Percentiles rank a stretch among this genome's conserved stretches.
Conservation (phyloP, 768 basidiomycete species). For the Lactarius akahatsu region DNA sequence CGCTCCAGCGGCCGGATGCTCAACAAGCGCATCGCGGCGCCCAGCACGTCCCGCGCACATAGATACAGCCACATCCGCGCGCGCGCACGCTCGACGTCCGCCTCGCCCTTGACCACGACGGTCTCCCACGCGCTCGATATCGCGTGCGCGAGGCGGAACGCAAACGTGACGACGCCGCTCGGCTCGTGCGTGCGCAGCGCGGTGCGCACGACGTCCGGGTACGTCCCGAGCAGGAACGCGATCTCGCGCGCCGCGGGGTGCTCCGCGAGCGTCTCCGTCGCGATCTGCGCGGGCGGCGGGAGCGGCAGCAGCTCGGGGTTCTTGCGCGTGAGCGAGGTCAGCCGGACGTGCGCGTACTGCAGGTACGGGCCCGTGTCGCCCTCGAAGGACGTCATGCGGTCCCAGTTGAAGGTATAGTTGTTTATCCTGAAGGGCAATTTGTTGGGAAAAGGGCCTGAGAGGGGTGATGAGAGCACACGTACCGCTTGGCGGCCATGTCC, state of each 20-base stretch:
- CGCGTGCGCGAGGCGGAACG: slow-evolving; percentile 81
- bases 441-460: not conserved
- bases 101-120: slow-evolving; percentile 81
- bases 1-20: slow-evolving; percentile 88
- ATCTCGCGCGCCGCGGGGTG: slow-evolving; percentile 80
- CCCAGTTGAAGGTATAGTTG: slow-evolving; percentile 95
- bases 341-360: slow-evolving; percentile 94
- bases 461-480: slow-evolving; percentile 1
- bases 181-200: slow-evolving; percentile 87
- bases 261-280: slow-evolving; percentile 62
- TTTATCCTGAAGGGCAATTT: slow-evolving; percentile 64
- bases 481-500: slow-evolving; percentile 95
- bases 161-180: slow-evolving; percentile 86
- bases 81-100: slow-evolving; percentile 69
- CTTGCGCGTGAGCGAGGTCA: slow-evolving; percentile 88
- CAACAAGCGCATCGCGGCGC: slow-evolving; percentile 79
- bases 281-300: slow-evolving; percentile 65
- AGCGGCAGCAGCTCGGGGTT: slow-evolving; percentile 84
- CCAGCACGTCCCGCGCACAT: slow-evolving; percentile 87
- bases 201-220: slow-evolving; percentile 87
- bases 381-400: slow-evolving; percentile 92
- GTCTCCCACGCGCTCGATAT: slow-evolving; percentile 93
- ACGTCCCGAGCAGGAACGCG: slow-evolving; percentile 79
- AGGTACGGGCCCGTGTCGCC: slow-evolving; percentile 96
- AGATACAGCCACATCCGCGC: slow-evolving; percentile 90